A percentile compares a stretch with the other conserved stretches of the same genome.
Conservation (phyloP, 2,329 filamentous ascomycete species). For the Colletotrichum salicis region DNA sequence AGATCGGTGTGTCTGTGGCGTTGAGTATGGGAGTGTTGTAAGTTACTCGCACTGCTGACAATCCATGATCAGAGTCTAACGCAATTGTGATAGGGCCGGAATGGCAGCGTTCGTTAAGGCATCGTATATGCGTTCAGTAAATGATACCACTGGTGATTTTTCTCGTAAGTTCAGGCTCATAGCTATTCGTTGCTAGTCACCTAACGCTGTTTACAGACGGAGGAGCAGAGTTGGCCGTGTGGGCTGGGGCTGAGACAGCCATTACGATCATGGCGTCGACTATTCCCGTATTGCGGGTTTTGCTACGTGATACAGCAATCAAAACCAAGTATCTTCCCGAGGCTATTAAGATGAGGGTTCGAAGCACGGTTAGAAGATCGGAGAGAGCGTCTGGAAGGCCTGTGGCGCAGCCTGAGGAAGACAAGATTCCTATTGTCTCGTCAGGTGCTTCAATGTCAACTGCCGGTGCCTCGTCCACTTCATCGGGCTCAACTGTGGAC, state of each 20-base stretch:
- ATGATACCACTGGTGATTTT: constrained; percentile 26
- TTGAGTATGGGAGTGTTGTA: constrained; percentile 45
- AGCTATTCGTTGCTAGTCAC: neutral
- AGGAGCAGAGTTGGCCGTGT: constrained; percentile 26
- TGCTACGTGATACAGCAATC: constrained; percentile 25
- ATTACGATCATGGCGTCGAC: constrained; percentile 49
- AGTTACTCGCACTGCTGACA: neutral
- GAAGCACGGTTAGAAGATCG: constrained; percentile 7
- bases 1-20: constrained; percentile 47
- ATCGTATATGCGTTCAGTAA: constrained; percentile 29
- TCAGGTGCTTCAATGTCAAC: constrained; percentile 27
- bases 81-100: constrained; percentile 25
- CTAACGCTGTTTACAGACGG: constrained; percentile 39
- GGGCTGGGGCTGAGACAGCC: constrained; percentile 43
- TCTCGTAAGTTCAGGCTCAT: constrained; percentile 9
- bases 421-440: constrained; percentile 7
- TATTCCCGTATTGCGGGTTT: constrained; percentile 42
- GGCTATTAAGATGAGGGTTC: constrained; percentile 20
- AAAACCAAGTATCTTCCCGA: constrained; percentile 21
- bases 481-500: constrained; percentile 12
- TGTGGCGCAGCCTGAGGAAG: neutral
- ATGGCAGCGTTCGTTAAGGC: constrained; percentile 36
- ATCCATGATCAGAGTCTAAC: neutral
- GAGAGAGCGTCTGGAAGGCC: neutral
- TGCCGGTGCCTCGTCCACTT: constrained; percentile 15